Evolutionary conservation across 352 stramenopile genomes (phyloP).

Genomic region (Phytophthora pistaciae): DNA sequence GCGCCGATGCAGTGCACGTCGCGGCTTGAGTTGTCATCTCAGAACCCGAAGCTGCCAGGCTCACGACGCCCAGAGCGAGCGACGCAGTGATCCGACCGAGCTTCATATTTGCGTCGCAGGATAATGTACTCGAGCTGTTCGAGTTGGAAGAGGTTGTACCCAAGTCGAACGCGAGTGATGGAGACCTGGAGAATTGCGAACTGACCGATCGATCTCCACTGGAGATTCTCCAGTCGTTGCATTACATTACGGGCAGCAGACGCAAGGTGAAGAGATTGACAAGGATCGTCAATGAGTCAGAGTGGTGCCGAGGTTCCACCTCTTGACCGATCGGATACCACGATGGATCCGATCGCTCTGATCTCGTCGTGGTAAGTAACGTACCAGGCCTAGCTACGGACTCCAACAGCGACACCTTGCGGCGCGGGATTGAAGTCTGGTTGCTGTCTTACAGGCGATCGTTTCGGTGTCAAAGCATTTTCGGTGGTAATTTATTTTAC

Average conservation of each 20-base stretch:
- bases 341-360: slow-evolving; percentile 17
- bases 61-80: slow-evolving; percentile 17
- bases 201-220: slow-evolving; percentile 7
- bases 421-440: too few species aligned
- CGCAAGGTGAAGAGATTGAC: slow-evolving; percentile 31
- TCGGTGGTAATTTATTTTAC: too few species aligned
- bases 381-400: background rate
- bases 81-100: slow-evolving; percentile 22
- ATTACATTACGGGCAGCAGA: slow-evolving; percentile 21
- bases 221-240: background rate
- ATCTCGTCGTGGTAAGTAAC: slow-evolving; percentile 19
- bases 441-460: background rate
- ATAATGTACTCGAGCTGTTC: slow-evolving; percentile 3
- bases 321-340: slow-evolving; percentile 21
- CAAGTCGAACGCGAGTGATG: slow-evolving; percentile 10
- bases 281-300: slow-evolving; percentile 27
- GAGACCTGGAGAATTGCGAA: slow-evolving; percentile 25
- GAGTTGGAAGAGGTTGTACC: background rate
- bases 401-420: too few species aligned
- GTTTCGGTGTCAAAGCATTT: background rate
- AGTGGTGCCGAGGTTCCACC: slow-evolving; percentile 14
- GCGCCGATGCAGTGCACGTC: slow-evolving; percentile 32
- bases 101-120: slow-evolving; percentile 23
- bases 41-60: slow-evolving; percentile 7
- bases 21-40: slow-evolving; percentile 17